Conservation (phyloP, 768 basidiomycete species). For the Dacryopinax primogenitus region DNA sequence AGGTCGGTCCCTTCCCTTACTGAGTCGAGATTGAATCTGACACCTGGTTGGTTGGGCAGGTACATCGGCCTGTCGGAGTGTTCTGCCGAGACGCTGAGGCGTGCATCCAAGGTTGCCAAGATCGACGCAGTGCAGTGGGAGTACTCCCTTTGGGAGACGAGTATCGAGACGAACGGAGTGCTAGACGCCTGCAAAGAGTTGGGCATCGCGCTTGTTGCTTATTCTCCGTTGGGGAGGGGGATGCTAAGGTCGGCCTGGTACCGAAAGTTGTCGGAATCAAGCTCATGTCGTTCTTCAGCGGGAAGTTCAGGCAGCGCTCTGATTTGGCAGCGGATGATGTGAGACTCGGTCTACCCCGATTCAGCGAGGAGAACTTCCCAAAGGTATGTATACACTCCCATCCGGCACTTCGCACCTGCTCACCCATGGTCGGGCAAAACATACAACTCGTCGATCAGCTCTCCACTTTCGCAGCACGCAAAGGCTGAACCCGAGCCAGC, state of each 20-base stretch:
- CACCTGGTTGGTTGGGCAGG: slow-evolving; percentile 19
- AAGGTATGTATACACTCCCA: not conserved
- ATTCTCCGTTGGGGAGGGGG: slow-evolving; percentile 11
- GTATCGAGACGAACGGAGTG: slow-evolving; percentile 20
- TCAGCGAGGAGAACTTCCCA: slow-evolving; percentile 14
- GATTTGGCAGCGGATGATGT: slow-evolving; percentile 12
- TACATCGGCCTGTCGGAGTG: slow-evolving; percentile 12
- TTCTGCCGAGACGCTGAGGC: not conserved
- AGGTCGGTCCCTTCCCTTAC: slow-evolving; percentile 14
- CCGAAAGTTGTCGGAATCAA: too few species aligned
- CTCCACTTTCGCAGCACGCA: slow-evolving; percentile 24
- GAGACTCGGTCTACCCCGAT: slow-evolving; percentile 9
- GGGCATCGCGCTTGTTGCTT: slow-evolving; percentile 16
- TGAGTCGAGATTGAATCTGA: not conserved
- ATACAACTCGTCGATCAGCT: slow-evolving; percentile 16
- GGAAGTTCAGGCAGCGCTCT: not conserved
- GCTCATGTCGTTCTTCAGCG: too few species aligned
- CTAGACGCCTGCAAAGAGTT: slow-evolving; percentile 17
- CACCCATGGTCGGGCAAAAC: slow-evolving; percentile 11
- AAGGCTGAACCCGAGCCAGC: slow-evolving; percentile 30
- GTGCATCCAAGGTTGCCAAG: slow-evolving; percentile 16
- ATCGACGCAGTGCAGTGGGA: slow-evolving; percentile 25
- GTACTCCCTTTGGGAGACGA: slow-evolving; percentile 24
- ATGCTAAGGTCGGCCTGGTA: too few species aligned
- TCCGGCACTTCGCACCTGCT: not conserved